Evolutionary conservation across 2,329 filamentous ascomycete genomes (phyloP).

Genomic region (Botrytis medusae): DNA sequence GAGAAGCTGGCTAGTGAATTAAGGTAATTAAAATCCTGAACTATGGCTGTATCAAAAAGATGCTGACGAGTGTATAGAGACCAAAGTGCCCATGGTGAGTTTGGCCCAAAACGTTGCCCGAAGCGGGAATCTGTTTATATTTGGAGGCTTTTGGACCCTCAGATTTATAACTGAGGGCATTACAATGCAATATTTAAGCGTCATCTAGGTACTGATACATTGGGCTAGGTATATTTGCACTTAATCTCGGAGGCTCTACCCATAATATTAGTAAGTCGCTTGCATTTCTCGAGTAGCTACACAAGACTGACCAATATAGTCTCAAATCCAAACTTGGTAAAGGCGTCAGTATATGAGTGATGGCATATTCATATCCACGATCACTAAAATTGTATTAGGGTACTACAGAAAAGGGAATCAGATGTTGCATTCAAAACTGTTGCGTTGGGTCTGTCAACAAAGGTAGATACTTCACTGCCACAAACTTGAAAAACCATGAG

Average conservation of each 20-base stretch:
- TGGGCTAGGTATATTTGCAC: slow-evolving; percentile 30
- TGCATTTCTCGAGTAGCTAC: background rate
- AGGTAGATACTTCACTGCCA: slow-evolving; percentile 23
- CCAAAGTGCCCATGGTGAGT: slow-evolving; percentile 32
- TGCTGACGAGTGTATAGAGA: slow-evolving; percentile 27
- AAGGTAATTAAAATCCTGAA: slow-evolving; percentile 25
- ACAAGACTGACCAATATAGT: slow-evolving; percentile 25
- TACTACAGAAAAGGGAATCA: slow-evolving; percentile 34
- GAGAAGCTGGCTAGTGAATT: slow-evolving; percentile 30
- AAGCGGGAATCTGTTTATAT: background rate
- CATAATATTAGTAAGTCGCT: slow-evolving; percentile 34
- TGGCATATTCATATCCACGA: background rate
- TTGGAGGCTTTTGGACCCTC: background rate
- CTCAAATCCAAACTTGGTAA: slow-evolving; percentile 31
- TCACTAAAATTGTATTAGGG: slow-evolving; percentile 27
- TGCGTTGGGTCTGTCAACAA: slow-evolving; percentile 28
- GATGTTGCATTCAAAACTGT: slow-evolving; percentile 29
- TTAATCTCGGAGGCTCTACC: slow-evolving; percentile 33
- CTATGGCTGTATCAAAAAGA: background rate
- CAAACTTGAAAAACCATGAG: background rate
- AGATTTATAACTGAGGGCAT: background rate
- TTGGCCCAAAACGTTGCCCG: background rate
- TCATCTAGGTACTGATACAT: background rate
- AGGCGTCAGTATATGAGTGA: slow-evolving; percentile 24
- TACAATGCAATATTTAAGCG: background rate